Evolutionary conservation across 352 stramenopile genomes (phyloP).

Genomic region (Peronospora tabacina): DNA sequence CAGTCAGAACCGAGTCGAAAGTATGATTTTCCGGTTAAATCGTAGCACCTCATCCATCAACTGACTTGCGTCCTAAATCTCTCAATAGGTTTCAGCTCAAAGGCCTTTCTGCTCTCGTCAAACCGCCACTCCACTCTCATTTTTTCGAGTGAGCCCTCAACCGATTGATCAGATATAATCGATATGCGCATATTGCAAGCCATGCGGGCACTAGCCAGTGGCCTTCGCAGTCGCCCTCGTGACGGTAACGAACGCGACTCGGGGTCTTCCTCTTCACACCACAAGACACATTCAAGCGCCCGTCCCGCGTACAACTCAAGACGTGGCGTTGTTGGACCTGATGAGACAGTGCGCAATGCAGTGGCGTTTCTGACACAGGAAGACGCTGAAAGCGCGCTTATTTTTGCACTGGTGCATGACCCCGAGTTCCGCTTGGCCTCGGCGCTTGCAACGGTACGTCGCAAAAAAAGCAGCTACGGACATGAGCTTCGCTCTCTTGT

Average conservation of each 20-base stretch:
- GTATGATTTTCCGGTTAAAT: background rate
- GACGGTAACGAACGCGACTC: slow-evolving; percentile 4
- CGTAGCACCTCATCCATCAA: too few relatives aligned
- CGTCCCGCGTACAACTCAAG: slow-evolving; percentile 2
- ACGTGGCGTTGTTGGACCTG: background rate
- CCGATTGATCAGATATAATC: too few relatives aligned
- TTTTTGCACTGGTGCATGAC: slow-evolving; percentile 74
- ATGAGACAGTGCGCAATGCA: slow-evolving; percentile 57
- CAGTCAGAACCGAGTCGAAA: background rate
- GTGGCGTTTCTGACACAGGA: slow-evolving; percentile 59
- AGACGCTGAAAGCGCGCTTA: slow-evolving; percentile 56
- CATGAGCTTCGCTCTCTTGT: background rate
- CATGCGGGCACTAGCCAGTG: slow-evolving; percentile 19
- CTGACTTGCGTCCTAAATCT: background rate
- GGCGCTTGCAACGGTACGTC: slow-evolving; percentile 41
- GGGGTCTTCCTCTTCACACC: background rate
- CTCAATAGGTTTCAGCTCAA: background rate
- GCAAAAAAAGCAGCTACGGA: background rate
- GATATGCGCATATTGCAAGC: slow-evolving; percentile 22
- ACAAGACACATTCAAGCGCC: slow-evolving; percentile 12
- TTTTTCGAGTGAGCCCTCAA: too few relatives aligned
- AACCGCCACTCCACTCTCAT: too few relatives aligned
- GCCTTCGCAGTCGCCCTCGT: slow-evolving; percentile 15
- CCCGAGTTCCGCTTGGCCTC: slow-evolving; percentile 65
- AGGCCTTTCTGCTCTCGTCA: slow-evolving; percentile 5